Conservation (phyloP, 371 early-diverging fungal genomes). For the Blakeslea trispora region DNA sequence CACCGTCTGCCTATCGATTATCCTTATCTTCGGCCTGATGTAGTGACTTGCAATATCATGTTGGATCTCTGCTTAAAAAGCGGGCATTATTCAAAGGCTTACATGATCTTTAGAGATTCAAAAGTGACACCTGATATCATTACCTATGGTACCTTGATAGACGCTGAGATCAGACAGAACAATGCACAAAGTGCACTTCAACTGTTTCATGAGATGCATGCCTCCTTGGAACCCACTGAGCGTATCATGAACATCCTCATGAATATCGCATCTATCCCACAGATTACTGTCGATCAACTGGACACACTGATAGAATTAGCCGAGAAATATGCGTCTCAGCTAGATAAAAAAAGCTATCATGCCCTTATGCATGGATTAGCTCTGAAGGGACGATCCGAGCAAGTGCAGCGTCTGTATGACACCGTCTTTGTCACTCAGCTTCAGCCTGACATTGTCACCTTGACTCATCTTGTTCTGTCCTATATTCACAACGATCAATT, state of each 20-base stretch:
- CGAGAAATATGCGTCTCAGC: background rate
- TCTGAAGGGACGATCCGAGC: slow-evolving; percentile 19
- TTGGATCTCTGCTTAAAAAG: slow-evolving; percentile 45
- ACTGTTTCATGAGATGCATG: slow-evolving; percentile 44
- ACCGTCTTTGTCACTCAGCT: slow-evolving; percentile 4
- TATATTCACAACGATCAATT: slow-evolving; percentile 29
- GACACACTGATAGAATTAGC: background rate
- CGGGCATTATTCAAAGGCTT: slow-evolving; percentile 34
- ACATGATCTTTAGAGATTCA: slow-evolving; percentile 30
- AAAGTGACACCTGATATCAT: slow-evolving; percentile 45
- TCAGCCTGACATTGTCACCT: slow-evolving; percentile 31
- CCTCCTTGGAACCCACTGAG: slow-evolving; percentile 31
- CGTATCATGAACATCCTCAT: slow-evolving; percentile 36
- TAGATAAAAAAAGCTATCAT: slow-evolving; percentile 28
- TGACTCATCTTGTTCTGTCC: slow-evolving; percentile 30
- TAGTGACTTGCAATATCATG: slow-evolving; percentile 41
- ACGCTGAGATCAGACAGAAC: slow-evolving; percentile 37
- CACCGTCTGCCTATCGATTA: slow-evolving; percentile 16
- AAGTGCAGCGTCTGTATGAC: slow-evolving; percentile 20
- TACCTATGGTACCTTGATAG: slow-evolving; percentile 58
- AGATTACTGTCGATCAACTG: slow-evolving; percentile 2
- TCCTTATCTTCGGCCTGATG: slow-evolving; percentile 28
- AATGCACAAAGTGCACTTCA: slow-evolving; percentile 34
- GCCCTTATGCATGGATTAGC: slow-evolving; percentile 26
- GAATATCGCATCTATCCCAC: slow-evolving; percentile 24